These are phyloP conservation scores for Stereum hirsutum DNA, from an alignment of 1,284 basidiomycete genomes.

Conservation along the genomic window DNA sequence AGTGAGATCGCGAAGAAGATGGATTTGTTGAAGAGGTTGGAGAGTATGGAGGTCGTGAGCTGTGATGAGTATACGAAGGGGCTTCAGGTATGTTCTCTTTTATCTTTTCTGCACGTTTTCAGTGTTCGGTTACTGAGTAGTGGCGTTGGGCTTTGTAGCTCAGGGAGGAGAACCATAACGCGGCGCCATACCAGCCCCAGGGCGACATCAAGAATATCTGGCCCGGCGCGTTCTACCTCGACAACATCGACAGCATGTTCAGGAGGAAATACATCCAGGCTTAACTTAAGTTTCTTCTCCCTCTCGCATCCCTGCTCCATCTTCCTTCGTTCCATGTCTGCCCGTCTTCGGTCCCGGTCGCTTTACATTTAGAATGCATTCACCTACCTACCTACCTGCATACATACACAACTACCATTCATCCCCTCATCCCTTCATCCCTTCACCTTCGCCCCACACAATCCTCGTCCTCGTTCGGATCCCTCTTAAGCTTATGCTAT, in stretches of 20 bases:
- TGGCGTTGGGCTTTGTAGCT: slow-evolving; percentile 39
- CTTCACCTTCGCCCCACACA: no score
- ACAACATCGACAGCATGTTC: slow-evolving; percentile 87
- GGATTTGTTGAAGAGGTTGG: slow-evolving; percentile 71
- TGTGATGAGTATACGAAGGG: slow-evolving; percentile 80
- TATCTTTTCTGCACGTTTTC: slow-evolving; percentile 1
- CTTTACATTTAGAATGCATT: no score
- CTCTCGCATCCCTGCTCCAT: no score
- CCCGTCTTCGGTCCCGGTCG: no score
- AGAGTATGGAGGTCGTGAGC: slow-evolving; percentile 84
- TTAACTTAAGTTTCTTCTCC: no score
- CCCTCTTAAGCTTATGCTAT: no score
- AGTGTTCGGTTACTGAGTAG: slow-evolving; percentile 5
- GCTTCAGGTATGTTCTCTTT: slow-evolving; percentile 50
- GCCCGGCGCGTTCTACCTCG: slow-evolving; percentile 92
- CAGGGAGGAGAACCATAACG: slow-evolving; percentile 96
- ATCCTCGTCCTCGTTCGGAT: no score
- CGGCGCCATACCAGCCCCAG: slow-evolving; percentile 76
- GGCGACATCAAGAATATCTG: slow-evolving; percentile 90
- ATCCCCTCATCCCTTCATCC: no score
- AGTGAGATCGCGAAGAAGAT: slow-evolving; percentile 73
- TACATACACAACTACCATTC: no score
- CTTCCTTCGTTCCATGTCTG: no score
- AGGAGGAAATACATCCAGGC: slow-evolving; percentile 92
- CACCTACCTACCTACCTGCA: no score